phyloP scores from a whole-genome alignment of 106 monocot species.

The Amphibolis antarctica region DNA sequence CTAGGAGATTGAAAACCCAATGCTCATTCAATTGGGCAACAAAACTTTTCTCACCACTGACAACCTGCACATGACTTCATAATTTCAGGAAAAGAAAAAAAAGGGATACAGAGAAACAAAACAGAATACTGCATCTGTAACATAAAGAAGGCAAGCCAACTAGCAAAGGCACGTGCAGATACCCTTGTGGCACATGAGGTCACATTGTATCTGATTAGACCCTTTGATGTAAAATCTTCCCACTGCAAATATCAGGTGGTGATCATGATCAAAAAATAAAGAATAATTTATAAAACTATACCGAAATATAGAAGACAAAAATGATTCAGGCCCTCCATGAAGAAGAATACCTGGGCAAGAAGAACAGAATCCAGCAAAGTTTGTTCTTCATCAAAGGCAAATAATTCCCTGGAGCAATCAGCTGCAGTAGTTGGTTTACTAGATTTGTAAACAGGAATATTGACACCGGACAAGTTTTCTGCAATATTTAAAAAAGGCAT shows the following conservation, averaged over 20 bases:
- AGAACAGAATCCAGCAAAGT: slow-evolving; percentile 50
- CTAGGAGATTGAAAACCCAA: slow-evolving; percentile 24
- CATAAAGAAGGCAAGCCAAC: too few species aligned
- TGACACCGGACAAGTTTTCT: slow-evolving; percentile 23
- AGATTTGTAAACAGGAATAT: slow-evolving; percentile 38
- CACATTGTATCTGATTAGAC: slow-evolving; percentile 46
- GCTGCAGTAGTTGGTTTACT: slow-evolving; percentile 10
- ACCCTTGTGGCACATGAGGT: slow-evolving; percentile 56
- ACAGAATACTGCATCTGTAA: too few species aligned
- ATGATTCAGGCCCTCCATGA: too few species aligned
- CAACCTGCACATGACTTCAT: slow-evolving; percentile 24
- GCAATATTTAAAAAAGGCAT: neutral
- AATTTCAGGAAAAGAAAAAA: neutral
- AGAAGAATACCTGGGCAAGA: slow-evolving; percentile 64
- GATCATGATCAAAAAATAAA: neutral
- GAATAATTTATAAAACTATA: slow-evolving; percentile 3
- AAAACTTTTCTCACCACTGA: slow-evolving; percentile 31
- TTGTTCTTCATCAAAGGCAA: slow-evolving; percentile 24
- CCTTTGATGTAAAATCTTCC: slow-evolving; percentile 55
- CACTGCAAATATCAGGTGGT: slow-evolving; percentile 29
- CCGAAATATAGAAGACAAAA: neutral
- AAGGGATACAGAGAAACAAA: neutral
- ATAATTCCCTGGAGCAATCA: slow-evolving; percentile 5
- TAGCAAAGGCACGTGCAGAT: neutral
- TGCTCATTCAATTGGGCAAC: slow-evolving; percentile 56